These are phyloP conservation scores for Yamadazyma sp. DNA, from an alignment of 1,139 yeast species.

Conservation along the genomic window DNA sequence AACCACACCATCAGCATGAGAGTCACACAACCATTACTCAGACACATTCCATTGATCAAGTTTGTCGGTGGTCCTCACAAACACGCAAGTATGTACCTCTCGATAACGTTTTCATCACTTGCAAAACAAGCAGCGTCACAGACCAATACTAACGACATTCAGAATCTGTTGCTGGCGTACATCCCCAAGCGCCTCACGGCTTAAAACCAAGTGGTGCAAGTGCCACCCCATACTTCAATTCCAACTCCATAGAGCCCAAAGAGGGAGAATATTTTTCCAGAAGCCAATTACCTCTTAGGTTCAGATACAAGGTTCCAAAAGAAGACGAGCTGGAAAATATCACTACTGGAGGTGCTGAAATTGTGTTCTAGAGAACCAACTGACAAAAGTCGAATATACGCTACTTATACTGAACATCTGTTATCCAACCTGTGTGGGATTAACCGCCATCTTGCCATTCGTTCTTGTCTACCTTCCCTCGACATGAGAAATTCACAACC, in stretches of 20 bases:
- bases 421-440: too few relatives aligned
- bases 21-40: slow-evolving; percentile 31
- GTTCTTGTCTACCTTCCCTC: too few relatives aligned
- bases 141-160: slow-evolving; percentile 19
- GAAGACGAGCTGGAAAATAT: slow-evolving; percentile 73
- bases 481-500: too few relatives aligned
- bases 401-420: background rate
- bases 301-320: slow-evolving; percentile 61
- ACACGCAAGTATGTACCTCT: slow-evolving; percentile 46
- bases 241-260: slow-evolving; percentile 39
- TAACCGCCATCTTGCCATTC: too few relatives aligned
- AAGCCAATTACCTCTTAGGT: slow-evolving; percentile 66
- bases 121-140: too few relatives aligned
- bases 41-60: slow-evolving; percentile 57
- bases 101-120: too few relatives aligned
- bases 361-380: slow-evolving; percentile 28
- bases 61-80: slow-evolving; percentile 64
- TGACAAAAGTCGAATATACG: background rate
- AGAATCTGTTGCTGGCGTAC: slow-evolving; percentile 27
- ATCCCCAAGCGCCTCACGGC: slow-evolving; percentile 57
- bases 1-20: slow-evolving; percentile 23
- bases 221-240: slow-evolving; percentile 23
- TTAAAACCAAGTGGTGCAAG: slow-evolving; percentile 39
- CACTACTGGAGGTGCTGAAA: slow-evolving; percentile 74
- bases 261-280: slow-evolving; percentile 58